These are phyloP conservation scores for Nelumbo lutea DNA, from an alignment of 164 flowering plant species.

Conservation along the genomic window DNA sequence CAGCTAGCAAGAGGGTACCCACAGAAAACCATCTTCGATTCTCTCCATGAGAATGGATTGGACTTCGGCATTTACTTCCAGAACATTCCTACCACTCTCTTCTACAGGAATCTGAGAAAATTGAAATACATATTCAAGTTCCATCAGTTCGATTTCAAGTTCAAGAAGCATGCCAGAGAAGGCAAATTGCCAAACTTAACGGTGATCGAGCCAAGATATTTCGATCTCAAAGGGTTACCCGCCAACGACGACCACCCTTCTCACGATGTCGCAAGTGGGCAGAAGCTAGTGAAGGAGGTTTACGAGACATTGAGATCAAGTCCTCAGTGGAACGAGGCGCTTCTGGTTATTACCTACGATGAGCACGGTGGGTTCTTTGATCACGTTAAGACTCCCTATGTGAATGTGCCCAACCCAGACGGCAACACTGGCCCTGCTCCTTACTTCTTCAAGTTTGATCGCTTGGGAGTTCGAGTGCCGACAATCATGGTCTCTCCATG, in stretches of 20 bases:
- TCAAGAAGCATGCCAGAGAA: conserved; percentile 63
- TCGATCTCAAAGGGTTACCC: conserved; percentile 55
- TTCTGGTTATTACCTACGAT: conserved; percentile 81
- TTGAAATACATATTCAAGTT: conserved; percentile 74
- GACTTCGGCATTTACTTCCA: conserved; percentile 79
- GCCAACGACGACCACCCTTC: conserved; percentile 95
- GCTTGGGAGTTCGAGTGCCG: conserved; percentile 91
- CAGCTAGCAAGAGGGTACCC: conserved; percentile 73
- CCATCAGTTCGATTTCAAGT: conserved; percentile 54
- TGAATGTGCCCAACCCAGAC: conserved; percentile 79
- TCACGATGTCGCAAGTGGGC: conserved; percentile 91
- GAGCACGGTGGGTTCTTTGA: conserved; percentile 96
- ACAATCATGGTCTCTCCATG: conserved; percentile 97
- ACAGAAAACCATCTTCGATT: conserved; percentile 86
- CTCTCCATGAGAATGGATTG: conserved; percentile 53
- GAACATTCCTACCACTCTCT: conserved; percentile 67
- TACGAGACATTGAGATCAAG: conserved; percentile 78
- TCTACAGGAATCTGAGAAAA: conserved; percentile 73
- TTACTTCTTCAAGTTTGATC: conserved; percentile 74
- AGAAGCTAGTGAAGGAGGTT: conserved; percentile 84
- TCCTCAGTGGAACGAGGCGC: conserved; percentile 93
- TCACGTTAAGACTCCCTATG: conserved; percentile 70
- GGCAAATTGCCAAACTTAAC: conserved; percentile 76
- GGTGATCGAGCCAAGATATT: conserved; percentile 89
- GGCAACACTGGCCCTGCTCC: conserved; percentile 85